A percentile compares a stretch with the other conserved stretches of the same genome.
phyloP scores from a whole-genome alignment of 2,329 filamentous ascomycete species.

The Penicillium olsonii region DNA sequence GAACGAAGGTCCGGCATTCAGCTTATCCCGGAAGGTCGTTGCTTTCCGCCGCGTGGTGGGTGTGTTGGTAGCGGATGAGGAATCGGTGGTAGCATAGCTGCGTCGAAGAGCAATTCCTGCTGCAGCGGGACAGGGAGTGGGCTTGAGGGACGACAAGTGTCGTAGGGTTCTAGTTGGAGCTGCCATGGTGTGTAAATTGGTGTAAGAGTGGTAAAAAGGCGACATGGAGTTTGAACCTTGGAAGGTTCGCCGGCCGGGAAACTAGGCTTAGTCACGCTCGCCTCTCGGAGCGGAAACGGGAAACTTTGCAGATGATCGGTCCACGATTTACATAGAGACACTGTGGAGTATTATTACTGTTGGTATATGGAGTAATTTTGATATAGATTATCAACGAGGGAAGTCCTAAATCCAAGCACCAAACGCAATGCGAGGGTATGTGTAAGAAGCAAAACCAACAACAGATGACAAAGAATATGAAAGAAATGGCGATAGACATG shows the following conservation, averaged over 20 bases:
- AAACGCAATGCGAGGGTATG: conserved; percentile 30
- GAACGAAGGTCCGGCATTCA: conserved; percentile 67
- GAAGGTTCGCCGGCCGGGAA: conserved; percentile 7
- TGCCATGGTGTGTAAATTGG: conserved; percentile 32
- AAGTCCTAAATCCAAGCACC: conserved; percentile 7
- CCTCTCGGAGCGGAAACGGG: conserved; percentile 6
- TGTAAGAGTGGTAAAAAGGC: conserved; percentile 10
- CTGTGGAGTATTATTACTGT: conserved; percentile 24
- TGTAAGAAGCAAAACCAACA: background rate
- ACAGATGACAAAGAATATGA: conserved; percentile 4
- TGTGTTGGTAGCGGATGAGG: conserved; percentile 36
- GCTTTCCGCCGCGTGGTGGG: conserved; percentile 54
- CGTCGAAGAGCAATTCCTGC: conserved; percentile 24
- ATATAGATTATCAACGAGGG: conserved; percentile 6
- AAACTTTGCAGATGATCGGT: background rate
- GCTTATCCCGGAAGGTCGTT: conserved; percentile 62
- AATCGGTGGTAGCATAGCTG: conserved; percentile 43
- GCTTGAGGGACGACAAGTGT: conserved; percentile 32
- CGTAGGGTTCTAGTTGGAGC: conserved; percentile 35
- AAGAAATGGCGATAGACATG: no score
- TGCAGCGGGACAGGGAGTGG: conserved; percentile 18
- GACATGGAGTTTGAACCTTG: conserved; percentile 7
- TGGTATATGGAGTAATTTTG: conserved; percentile 17
- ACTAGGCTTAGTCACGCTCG: conserved; percentile 6
- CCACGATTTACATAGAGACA: background rate